Evolutionary conservation across 192 early-diverging fungal genomes (phyloP), one percentile per base, ranked within the genome.

Genomic region (Umbelopsis vinacea): DNA sequence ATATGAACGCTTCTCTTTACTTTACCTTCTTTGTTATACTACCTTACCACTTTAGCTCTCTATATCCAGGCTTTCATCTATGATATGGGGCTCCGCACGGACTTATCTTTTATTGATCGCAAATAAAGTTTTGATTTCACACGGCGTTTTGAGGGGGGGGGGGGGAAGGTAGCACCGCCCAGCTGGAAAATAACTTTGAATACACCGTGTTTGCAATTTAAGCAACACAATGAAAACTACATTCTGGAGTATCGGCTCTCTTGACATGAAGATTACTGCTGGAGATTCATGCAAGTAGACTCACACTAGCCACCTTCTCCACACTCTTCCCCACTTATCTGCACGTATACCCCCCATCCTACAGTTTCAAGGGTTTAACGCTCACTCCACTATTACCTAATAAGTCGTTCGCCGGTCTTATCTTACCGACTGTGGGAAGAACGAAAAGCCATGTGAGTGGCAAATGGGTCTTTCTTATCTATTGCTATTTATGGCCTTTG

Each of bases 101-200:
- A 63, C 57, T 63, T 63, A 63, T 63, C 57, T 63, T 63, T 63
- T 29, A 63, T 63, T 63, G 33, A 63, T 63, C 57, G 57, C 15
- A 29, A 63, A 63, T 63, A 63, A 17, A 63, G 57, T 63, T 63
- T 60, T 63, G 23, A 35, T 63, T 63, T 63, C 57, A 63, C 57
- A 63, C 57, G 57, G 33, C 33, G 15, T 43, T 11, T 11, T 43
- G 40, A 43, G 40, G 40, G 6, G 40, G 40, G 40, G 40, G 40
- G 38, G 8, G 38, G 8, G 4, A 6, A 3, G 38, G 40, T 43
- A 11, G 40, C 40, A 43, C 40, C 40, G 40, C 8, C 8, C 6
- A 43, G 40, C 40, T 43, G 40, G 40, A 43, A 43, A 43, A 43
- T 0, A 4, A 43, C 40, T 43, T 40, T 43, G 40, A 43, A 12